A percentile compares a stretch with the other conserved stretches of the same genome.
Evolutionary conservation across 2,329 filamentous ascomycete genomes (phyloP).

Genomic region (Stagonosporopsis vannaccii): DNA sequence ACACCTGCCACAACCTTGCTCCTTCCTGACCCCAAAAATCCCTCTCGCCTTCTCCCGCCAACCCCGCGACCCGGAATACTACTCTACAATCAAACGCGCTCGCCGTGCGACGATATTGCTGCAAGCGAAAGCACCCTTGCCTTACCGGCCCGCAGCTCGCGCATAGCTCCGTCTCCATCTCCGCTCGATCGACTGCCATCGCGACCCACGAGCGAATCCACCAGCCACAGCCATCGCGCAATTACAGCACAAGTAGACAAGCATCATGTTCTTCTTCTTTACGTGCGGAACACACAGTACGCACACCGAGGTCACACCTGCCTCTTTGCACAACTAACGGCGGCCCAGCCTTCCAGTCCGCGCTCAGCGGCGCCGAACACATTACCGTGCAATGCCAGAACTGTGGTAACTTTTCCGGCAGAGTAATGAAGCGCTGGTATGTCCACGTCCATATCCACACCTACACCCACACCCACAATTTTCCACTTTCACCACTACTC

Average conservation of each 20-base stretch:
- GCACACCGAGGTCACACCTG: conserved; percentile 15
- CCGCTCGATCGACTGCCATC: conserved; percentile 6
- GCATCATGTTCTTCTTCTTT: conserved; percentile 58
- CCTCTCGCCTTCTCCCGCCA: conserved; percentile 1
- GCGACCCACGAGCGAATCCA: not conserved
- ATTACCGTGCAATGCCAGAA: conserved; percentile 61
- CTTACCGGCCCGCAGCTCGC: conserved; percentile 7
- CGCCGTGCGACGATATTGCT: conserved; percentile 10
- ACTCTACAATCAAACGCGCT: conserved; percentile 20
- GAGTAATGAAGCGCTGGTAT: conserved; percentile 56
- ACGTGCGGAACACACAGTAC: conserved; percentile 59
- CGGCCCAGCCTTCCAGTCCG: conserved; percentile 54
- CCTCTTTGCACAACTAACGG: conserved; percentile 1
- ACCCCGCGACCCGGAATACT: conserved; percentile 6
- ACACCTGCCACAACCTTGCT: conserved; percentile 7
- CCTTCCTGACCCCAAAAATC: not conserved
- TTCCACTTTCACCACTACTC: not conserved
- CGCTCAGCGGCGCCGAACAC: conserved; percentile 57
- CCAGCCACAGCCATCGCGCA: not conserved
- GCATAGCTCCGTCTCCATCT: conserved; percentile 13
- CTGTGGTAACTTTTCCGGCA: conserved; percentile 59
- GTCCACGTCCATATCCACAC: conserved; percentile 1
- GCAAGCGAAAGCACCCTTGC: conserved; percentile 12
- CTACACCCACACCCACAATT: not conserved
- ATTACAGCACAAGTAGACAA: not conserved